Conservation (phyloP, 306 rosid genomes). For the Gillenia trifoliata region DNA sequence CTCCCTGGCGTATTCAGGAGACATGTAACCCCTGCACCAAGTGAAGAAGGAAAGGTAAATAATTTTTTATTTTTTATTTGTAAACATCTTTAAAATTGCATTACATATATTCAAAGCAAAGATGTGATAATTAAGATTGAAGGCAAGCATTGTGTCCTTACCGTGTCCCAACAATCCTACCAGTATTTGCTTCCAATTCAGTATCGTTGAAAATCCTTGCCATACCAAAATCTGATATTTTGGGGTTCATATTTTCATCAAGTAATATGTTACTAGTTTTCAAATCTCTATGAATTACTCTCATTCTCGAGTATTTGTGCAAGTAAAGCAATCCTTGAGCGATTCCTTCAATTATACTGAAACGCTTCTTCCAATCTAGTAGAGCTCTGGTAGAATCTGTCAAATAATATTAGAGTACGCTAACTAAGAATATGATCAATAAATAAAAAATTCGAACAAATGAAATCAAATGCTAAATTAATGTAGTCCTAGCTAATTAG, state of each 20-base stretch:
- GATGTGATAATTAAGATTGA: not conserved
- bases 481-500: not conserved
- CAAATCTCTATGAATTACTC: constrained; percentile 2
- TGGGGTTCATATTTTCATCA: constrained; percentile 14
- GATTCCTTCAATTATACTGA: constrained; percentile 1
- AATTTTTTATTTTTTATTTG: not conserved
- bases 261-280: constrained; percentile 10
- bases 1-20: not conserved
- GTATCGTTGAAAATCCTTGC: constrained; percentile 1
- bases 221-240: constrained; percentile 15
- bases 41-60: not conserved
- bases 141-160: not conserved
- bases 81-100: not conserved
- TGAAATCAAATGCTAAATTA: not conserved
- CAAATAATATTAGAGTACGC: not conserved
- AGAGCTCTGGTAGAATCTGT: not conserved
- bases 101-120: not conserved
- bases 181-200: constrained; percentile 12
- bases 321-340: constrained; percentile 7
- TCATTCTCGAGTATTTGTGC: constrained; percentile 2
- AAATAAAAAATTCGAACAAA: not conserved
- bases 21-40: constrained; percentile 22
- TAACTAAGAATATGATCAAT: not conserved
- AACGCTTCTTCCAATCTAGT: not conserved
- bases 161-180: constrained; percentile 24